Evolutionary conservation across 768 basidiomycete genomes (phyloP).

Genomic region (Floccularia luteovirens): DNA sequence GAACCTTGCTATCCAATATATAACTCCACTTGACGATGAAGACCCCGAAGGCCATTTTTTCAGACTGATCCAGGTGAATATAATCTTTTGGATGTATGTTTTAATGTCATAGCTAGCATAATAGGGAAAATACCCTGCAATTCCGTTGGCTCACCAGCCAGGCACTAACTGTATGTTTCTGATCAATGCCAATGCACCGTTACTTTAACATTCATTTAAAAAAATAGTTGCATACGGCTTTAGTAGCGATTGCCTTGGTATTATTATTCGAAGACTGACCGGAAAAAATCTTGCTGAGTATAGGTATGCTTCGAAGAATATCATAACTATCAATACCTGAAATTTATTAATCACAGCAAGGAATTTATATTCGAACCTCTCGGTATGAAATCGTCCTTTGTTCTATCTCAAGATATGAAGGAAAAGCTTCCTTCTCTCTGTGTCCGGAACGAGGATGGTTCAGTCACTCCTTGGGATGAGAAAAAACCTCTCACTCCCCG

Average conservation of each 20-base stretch:
- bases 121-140: conserved; percentile 13
- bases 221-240: conserved; percentile 19
- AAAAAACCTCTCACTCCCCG: conserved; percentile 12
- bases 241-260: conserved; percentile 20
- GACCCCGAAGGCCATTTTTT: conserved; percentile 11
- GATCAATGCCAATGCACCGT: not conserved
- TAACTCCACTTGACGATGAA: conserved; percentile 8
- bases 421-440: conserved; percentile 11
- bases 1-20: conserved; percentile 5
- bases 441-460: conserved; percentile 12
- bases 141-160: conserved; percentile 19
- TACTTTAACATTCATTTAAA: not conserved
- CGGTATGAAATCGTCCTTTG: conserved; percentile 19
- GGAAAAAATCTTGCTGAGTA: conserved; percentile 19
- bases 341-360: conserved; percentile 9
- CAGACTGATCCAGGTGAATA: conserved; percentile 9
- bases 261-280: conserved; percentile 19
- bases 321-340: not conserved
- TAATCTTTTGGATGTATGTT: no score
- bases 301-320: conserved; percentile 12
- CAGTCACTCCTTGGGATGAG: conserved; percentile 9
- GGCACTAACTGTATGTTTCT: conserved; percentile 18
- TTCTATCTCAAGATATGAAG: conserved; percentile 15
- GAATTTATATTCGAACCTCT: conserved; percentile 21
- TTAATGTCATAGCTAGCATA: no score